Conservation (phyloP, 1,139 yeast genomes). For the Sugiyamaella castrensis region DNA sequence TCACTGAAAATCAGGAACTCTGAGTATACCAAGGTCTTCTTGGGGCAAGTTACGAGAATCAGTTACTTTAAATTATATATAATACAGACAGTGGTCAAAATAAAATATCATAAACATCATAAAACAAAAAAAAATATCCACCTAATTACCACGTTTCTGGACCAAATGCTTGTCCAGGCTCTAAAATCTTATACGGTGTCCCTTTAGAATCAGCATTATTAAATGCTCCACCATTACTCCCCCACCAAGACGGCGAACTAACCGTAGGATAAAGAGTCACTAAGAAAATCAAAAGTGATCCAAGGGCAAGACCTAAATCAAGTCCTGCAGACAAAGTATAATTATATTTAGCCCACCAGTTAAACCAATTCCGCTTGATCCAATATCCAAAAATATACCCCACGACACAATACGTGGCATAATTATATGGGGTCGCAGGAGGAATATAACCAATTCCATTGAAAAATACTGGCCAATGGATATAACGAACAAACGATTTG, state of each 20-base stretch:
- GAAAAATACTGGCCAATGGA: conserved; percentile 53
- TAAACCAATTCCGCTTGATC: conserved; percentile 49
- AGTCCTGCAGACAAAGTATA: conserved; percentile 57
- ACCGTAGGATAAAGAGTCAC: conserved; percentile 40
- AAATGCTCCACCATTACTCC: conserved; percentile 35
- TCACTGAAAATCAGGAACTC: no score
- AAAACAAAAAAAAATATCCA: background rate
- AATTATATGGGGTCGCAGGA: conserved; percentile 54
- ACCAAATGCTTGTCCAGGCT: conserved; percentile 30
- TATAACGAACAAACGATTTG: conserved; percentile 43
- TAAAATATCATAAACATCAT: background rate
- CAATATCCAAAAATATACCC: conserved; percentile 53
- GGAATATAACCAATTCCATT: conserved; percentile 51
- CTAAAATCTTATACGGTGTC: conserved; percentile 24
- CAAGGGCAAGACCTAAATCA: conserved; percentile 55
- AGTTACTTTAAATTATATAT: background rate
- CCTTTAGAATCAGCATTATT: conserved; percentile 28
- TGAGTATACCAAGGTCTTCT: no score
- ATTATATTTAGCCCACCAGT: conserved; percentile 68
- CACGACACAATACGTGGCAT: conserved; percentile 47
- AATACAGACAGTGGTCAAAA: background rate
- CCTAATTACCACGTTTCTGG: conserved; percentile 27
- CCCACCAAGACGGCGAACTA: conserved; percentile 57
- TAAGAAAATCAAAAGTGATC: conserved; percentile 49
- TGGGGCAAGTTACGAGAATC: background rate